Evolutionary conservation across 2,329 filamentous ascomycete genomes (phyloP).

Genomic region (Hymenoscyphus infarciens): DNA sequence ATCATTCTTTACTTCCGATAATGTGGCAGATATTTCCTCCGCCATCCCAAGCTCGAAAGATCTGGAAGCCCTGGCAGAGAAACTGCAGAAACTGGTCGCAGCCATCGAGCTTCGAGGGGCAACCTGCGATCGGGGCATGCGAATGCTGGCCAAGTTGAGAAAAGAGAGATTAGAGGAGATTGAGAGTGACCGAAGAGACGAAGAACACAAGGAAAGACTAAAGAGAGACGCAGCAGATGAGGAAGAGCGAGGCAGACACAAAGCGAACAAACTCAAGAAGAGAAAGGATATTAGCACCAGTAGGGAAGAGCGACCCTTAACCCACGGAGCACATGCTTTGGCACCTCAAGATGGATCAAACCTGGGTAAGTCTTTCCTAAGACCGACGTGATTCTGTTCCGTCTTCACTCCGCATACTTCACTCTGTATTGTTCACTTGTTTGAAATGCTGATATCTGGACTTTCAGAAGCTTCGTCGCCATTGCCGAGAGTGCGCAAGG

Average conservation of each 20-base stretch:
- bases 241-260: conserved; percentile 45
- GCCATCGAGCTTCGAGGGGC: conserved; percentile 64
- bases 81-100: conserved; percentile 61
- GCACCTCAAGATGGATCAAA: conserved; percentile 61
- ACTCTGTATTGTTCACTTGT: conserved; percentile 4
- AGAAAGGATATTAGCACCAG: conserved; percentile 66
- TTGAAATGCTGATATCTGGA: neutral
- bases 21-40: conserved; percentile 62
- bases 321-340: conserved; percentile 60
- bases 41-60: conserved; percentile 61
- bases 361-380: conserved; percentile 46
- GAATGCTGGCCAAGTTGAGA: conserved; percentile 61
- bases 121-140: conserved; percentile 70
- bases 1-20: conserved; percentile 61
- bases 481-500: conserved; percentile 21
- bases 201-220: conserved; percentile 39
- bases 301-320: conserved; percentile 55
- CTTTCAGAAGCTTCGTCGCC: conserved; percentile 26
- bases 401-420: neutral
- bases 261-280: conserved; percentile 68
- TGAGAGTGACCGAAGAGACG: conserved; percentile 43
- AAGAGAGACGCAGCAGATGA: conserved; percentile 46
- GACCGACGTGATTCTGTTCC: neutral
- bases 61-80: conserved; percentile 60
- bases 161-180: conserved; percentile 59